Base-by-base conservation (phyloP, 495 filamentous ascomycete genomes). In the Ascodesmis nigricans region DNA sequence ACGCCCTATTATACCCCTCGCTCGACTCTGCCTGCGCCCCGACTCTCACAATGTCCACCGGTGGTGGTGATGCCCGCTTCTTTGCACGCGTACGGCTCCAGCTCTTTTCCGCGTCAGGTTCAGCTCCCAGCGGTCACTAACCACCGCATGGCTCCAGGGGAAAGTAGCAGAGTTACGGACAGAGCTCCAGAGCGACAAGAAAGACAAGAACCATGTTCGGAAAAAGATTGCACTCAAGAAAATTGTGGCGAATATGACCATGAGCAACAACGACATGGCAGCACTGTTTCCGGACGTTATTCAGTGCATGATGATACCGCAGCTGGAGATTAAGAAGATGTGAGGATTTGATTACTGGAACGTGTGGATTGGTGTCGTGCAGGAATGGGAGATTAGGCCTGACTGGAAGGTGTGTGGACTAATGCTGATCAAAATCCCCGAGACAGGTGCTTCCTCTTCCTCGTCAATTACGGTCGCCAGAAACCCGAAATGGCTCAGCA, bases 201-300 rank as follows among this genome's bases (percentile, higher is more conserved):
- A 93, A 61, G 87, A 99, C 65, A 99, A 95, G 66, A 91, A 91
- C 61, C 73, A 78, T 55, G 73, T 79, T 26, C 71, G 76, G 43
- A 99, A 95, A 65, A 95, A 95, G 68, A 91, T 92, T 52, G 84
- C 87, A 19, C 64, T 99, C 33, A 99, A 99, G 71, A 93, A 93
- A 65, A 95, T 99, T 44, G 87, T 99, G 49, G 87, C 87, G 45
- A 99, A 95, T 53, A 95, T 99, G 87, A 95, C 87, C 36, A 95
- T 95, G 87, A 92, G 81, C 67, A 99, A 95, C 56, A 99, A 99
- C 48, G 87, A 99, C 56, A 99, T 99, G 87, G 75, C 93, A 33
- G 80, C 77, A 15, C 59, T 99, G 39, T 99, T 99, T 45, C 82
- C 90, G 16, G 87, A 99, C 54, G 73, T 99, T 23, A 73, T 95